phyloP scores from a whole-genome alignment of 148 eudicot species.

The Mesembryanthemum crystallinum region DNA sequence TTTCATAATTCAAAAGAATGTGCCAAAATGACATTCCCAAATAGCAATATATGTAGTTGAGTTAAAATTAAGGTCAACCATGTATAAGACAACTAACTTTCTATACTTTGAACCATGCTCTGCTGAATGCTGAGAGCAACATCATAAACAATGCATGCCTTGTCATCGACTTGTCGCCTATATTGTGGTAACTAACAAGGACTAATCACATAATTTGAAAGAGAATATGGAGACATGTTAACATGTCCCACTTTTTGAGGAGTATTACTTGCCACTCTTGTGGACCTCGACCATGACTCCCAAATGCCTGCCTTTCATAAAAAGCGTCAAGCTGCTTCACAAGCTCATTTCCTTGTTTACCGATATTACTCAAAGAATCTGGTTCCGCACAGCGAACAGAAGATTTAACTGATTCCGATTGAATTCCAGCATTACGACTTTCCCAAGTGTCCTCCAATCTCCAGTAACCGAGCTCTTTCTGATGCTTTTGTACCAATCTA shows the following conservation, averaged over 20 bases:
- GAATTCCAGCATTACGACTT: conserved; percentile 31
- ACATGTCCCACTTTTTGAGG: background rate
- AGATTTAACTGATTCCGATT: conserved; percentile 39
- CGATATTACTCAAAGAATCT: conserved; percentile 23
- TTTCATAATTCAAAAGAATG: background rate
- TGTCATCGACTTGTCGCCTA: background rate
- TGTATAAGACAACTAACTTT: too few relatives aligned
- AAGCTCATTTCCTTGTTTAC: conserved; percentile 40
- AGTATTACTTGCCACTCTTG: conserved; percentile 5
- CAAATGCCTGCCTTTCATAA: conserved; percentile 32
- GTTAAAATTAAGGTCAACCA: too few relatives aligned
- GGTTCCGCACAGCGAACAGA: conserved; percentile 27
- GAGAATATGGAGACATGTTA: background rate
- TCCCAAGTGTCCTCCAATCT: conserved; percentile 40
- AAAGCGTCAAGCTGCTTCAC: conserved; percentile 32
- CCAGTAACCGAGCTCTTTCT: conserved; percentile 27
- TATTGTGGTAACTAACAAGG: background rate
- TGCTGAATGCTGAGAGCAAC: background rate
- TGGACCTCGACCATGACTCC: conserved; percentile 17
- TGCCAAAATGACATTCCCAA: background rate
- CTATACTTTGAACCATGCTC: too few relatives aligned
- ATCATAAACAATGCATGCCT: background rate
- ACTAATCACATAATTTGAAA: background rate
- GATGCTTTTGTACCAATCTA: conserved; percentile 33
- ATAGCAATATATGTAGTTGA: too few relatives aligned